These are phyloP conservation scores for Pseudozyma thailandica DNA, from an alignment of 1,284 basidiomycete genomes.

Conservation along the genomic window DNA sequence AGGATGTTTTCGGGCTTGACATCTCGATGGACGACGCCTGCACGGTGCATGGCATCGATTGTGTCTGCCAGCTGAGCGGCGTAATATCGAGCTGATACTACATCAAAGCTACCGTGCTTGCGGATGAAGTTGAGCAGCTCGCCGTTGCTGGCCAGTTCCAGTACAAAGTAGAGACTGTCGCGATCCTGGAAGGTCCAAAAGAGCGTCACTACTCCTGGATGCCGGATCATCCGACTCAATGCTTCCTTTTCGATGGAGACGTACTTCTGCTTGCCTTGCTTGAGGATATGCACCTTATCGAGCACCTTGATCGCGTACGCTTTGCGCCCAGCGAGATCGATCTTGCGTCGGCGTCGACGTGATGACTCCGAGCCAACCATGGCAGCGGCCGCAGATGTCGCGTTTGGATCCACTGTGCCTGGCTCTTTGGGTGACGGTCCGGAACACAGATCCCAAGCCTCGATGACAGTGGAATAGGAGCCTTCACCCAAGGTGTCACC, in stretches of 20 bases:
- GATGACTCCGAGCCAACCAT: constrained; percentile 47
- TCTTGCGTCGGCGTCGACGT: constrained; percentile 15
- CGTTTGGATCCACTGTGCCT: constrained; percentile 30
- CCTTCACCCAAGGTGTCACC: constrained; percentile 66
- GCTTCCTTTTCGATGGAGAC: constrained; percentile 66
- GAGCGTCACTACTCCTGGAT: constrained; percentile 63
- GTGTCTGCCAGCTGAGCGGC: constrained; percentile 62
- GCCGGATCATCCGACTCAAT: constrained; percentile 60
- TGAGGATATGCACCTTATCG: constrained; percentile 67
- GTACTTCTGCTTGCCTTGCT: constrained; percentile 68
- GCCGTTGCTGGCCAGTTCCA: constrained; percentile 65
- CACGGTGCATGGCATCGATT: constrained; percentile 61
- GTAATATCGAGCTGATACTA: constrained; percentile 51
- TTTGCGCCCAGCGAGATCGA: constrained; percentile 41
- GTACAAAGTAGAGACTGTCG: constrained; percentile 65
- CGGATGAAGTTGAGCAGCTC: constrained; percentile 64
- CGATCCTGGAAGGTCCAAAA: constrained; percentile 67
- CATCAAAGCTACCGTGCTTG: constrained; percentile 60
- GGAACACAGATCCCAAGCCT: constrained; percentile 63
- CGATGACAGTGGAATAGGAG: constrained; percentile 66
- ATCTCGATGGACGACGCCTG: constrained; percentile 62
- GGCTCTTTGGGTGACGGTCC: constrained; percentile 39
- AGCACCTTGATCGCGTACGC: constrained; percentile 66
- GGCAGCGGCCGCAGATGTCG: constrained; percentile 45
- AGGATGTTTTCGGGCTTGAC: constrained; percentile 67